phyloP scores from a whole-genome alignment of 352 stramenopile genomes.

The Phytophthora meadii region DNA sequence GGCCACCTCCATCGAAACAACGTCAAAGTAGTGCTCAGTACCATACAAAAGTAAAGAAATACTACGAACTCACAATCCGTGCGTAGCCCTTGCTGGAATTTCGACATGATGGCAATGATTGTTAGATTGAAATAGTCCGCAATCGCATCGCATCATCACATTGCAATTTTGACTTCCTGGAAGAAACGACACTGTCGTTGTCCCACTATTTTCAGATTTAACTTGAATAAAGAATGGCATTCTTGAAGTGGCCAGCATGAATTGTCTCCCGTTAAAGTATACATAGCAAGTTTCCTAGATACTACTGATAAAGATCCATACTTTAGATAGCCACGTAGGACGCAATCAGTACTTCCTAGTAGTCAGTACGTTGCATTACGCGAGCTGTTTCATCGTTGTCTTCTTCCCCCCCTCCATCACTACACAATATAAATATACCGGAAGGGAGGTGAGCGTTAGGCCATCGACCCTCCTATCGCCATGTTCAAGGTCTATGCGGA shows the following conservation, averaged over 20 bases:
- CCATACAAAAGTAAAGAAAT: conserved; percentile 26
- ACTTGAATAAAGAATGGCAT: conserved; percentile 4
- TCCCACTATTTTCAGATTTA: conserved; percentile 32
- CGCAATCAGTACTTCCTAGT: no score
- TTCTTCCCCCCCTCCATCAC: conserved; percentile 13
- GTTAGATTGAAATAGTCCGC: background rate
- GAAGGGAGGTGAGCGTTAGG: background rate
- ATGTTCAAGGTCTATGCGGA: conserved; percentile 89
- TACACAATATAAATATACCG: conserved; percentile 20
- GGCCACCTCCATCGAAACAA: conserved; percentile 13
- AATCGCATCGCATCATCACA: conserved; percentile 20
- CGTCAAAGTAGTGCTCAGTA: conserved; percentile 8
- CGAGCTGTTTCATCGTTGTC: conserved; percentile 5
- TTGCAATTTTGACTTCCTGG: no score
- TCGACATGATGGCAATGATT: background rate
- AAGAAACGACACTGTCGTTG: background rate
- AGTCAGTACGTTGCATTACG: no score
- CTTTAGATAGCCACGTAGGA: no score
- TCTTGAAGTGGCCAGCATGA: conserved; percentile 10
- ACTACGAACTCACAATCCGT: background rate
- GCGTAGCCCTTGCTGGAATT: no score
- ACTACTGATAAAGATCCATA: no score
- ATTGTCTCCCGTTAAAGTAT: background rate
- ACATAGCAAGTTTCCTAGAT: background rate
- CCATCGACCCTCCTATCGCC: background rate